A percentile compares a stretch with the other conserved stretches of the same genome.
phyloP scores from a whole-genome alignment of 2,329 filamentous ascomycete species.

The Fusarium austroafricanum region DNA sequence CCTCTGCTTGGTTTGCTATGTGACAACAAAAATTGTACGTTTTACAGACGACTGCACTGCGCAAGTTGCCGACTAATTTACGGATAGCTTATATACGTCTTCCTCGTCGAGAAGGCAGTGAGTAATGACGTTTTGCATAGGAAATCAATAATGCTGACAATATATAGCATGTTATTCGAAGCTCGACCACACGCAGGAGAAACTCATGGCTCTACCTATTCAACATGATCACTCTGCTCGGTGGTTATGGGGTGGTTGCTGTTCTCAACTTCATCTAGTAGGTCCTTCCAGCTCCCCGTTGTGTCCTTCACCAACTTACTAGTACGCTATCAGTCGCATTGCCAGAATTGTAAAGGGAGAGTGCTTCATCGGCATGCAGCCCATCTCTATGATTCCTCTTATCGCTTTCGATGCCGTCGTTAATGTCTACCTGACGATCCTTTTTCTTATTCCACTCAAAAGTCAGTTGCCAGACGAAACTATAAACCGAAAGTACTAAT shows the following conservation, averaged over 20 bases:
- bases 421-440: constrained; percentile 71
- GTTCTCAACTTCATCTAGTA: constrained; percentile 72
- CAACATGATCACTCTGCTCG: constrained; percentile 69
- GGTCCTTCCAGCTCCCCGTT: constrained; percentile 37
- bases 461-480: constrained; percentile 52
- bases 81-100: constrained; percentile 68
- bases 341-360: constrained; percentile 64
- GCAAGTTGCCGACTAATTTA: background rate
- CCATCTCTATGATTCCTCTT: constrained; percentile 68
- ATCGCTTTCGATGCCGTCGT: constrained; percentile 70
- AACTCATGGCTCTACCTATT: constrained; percentile 69
- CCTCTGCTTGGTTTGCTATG: constrained; percentile 70
- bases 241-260: constrained; percentile 60
- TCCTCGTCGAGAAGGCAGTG: constrained; percentile 73
- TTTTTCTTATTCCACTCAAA: constrained; percentile 71
- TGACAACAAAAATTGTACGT: constrained; percentile 67
- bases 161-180: constrained; percentile 66
- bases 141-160: background rate
- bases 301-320: constrained; percentile 3
- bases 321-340: constrained; percentile 59
- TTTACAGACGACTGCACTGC: background rate
- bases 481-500: background rate
- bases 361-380: constrained; percentile 72
- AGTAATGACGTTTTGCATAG: constrained; percentile 35
- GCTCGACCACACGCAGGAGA: constrained; percentile 61